Percentiles rank a stretch among this genome's conserved stretches.
These are phyloP conservation scores for Microcyclosporella mali DNA, from an alignment of 2,329 filamentous ascomycete genomes.

Conservation along the genomic window DNA sequence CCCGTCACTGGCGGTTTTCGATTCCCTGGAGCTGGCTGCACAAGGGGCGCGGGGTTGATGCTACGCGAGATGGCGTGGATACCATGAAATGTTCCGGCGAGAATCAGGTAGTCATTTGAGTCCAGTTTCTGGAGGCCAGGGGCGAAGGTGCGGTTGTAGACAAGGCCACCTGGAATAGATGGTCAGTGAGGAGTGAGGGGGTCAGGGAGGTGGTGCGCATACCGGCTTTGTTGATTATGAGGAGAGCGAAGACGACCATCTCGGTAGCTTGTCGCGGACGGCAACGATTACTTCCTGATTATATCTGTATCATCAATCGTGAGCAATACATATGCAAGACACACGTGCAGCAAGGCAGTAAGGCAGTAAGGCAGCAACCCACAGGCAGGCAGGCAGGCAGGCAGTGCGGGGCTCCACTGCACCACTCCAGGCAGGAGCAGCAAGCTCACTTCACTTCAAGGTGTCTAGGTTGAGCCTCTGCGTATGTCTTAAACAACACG, in stretches of 20 bases:
- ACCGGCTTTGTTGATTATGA: constrained; percentile 96
- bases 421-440: too few relatives aligned
- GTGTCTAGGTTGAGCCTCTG: too few relatives aligned
- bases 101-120: constrained; percentile 93
- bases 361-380: too few relatives aligned
- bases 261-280: neutral
- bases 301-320: too few relatives aligned
- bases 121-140: constrained; percentile 79
- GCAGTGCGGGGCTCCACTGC: too few relatives aligned
- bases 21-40: constrained; percentile 25
- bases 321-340: too few relatives aligned
- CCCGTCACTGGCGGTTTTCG: constrained; percentile 59
- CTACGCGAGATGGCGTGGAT: constrained; percentile 60
- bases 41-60: constrained; percentile 38
- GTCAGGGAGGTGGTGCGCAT: neutral
- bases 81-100: constrained; percentile 93
- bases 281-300: too few relatives aligned
- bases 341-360: too few relatives aligned
- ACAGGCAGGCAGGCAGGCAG: too few relatives aligned
- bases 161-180: constrained; percentile 53
- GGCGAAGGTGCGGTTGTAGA: constrained; percentile 93
- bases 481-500: too few relatives aligned
- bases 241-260: constrained; percentile 91
- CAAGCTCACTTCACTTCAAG: too few relatives aligned
- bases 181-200: constrained; percentile 2